phyloP scores from a whole-genome alignment of 208 protist genomes.

The Leishmania tropica region DNA sequence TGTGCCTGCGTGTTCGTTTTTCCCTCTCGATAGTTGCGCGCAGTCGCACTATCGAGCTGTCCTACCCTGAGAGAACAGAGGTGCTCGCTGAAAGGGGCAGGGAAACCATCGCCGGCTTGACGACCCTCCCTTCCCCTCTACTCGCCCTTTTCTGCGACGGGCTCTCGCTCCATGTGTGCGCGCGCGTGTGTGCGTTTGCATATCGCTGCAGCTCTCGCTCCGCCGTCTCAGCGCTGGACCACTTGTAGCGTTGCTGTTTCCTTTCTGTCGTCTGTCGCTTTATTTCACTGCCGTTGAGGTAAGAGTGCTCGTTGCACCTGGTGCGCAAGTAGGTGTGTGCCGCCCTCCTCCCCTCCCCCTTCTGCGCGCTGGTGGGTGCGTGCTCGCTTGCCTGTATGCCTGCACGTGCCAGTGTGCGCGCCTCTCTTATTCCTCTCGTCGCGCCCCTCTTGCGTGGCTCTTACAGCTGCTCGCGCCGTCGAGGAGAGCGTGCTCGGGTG shows the following conservation, averaged over 20 bases:
- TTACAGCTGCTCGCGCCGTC: no score
- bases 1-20: no score
- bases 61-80: conserved; percentile 2
- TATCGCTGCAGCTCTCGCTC: neutral
- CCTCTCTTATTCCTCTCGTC: no score
- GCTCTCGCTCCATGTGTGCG: neutral
- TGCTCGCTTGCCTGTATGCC: neutral
- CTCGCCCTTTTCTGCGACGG: neutral
- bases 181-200: neutral
- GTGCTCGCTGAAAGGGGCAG: neutral
- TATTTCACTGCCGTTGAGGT: neutral
- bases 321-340: no score
- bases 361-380: no score
- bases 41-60: neutral
- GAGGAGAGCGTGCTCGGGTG: neutral
- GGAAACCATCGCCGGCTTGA: neutral
- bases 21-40: no score
- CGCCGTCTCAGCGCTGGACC: neutral
- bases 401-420: no score
- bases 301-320: no score
- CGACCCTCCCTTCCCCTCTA: neutral
- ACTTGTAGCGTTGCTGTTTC: neutral
- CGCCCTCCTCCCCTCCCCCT: no score
- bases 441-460: no score
- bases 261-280: neutral